These are phyloP conservation scores for Oxalis stricta DNA, from an alignment of 441 rosid species.

Conservation along the genomic window DNA sequence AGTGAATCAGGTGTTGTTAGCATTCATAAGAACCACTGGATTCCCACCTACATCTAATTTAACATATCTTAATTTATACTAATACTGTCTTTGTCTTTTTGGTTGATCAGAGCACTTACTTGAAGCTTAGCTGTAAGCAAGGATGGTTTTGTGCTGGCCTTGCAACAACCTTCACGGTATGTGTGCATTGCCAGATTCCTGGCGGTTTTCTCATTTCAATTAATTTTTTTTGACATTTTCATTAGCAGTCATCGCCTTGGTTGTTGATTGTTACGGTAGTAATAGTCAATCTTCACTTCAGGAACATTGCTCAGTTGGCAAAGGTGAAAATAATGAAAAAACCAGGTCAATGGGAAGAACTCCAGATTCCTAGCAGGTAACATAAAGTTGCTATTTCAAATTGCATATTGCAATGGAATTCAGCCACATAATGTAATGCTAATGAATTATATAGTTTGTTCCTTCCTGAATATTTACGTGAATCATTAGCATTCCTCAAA, in stretches of 20 bases:
- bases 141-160: conserved; percentile 31
- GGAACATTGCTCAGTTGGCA: conserved; percentile 32
- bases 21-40: no score
- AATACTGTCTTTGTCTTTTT: conserved; percentile 8
- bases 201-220: neutral
- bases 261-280: neutral
- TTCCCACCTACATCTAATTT: no score
- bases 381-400: neutral
- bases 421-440: neutral
- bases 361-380: conserved; percentile 25
- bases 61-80: no score
- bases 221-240: conserved; percentile 1
- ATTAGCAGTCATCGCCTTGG: neutral
- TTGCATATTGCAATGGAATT: neutral
- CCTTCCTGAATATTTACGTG: neutral
- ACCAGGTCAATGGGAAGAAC: conserved; percentile 30
- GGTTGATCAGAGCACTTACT: conserved; percentile 23
- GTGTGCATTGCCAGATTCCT: conserved; percentile 5
- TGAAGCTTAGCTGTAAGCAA: conserved; percentile 34
- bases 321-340: conserved; percentile 27
- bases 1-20: conserved; percentile 32
- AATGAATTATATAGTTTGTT: no score
- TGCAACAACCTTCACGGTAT: conserved; percentile 23
- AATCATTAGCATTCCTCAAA: neutral
- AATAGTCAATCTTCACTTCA: conserved; percentile 7